Evolutionary conservation across 805 yeast genomes (phyloP).

Genomic region (Metschnikowia lochheadii): DNA sequence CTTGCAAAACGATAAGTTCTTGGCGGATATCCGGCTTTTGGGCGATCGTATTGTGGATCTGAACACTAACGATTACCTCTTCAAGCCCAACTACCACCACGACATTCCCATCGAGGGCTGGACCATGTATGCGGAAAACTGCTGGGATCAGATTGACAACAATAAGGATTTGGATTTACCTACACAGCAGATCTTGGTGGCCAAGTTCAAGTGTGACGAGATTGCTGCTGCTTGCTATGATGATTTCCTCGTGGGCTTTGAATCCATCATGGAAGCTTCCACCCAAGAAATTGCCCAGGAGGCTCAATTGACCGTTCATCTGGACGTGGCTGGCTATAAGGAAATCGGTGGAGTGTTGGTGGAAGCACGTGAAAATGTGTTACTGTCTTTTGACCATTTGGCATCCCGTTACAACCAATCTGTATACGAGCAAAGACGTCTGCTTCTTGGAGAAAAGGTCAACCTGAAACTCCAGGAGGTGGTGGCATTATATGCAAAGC

Average conservation of each 20-base stretch:
- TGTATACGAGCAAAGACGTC: conserved; percentile 65
- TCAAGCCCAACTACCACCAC: conserved; percentile 73
- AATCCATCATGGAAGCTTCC: conserved; percentile 11
- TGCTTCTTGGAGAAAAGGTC: conserved; percentile 45
- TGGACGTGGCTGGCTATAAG: conserved; percentile 25
- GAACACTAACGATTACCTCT: conserved; percentile 37
- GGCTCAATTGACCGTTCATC: conserved; percentile 10
- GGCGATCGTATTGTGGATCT: conserved; percentile 56
- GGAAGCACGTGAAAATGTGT: conserved; percentile 41
- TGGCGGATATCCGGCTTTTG: conserved; percentile 52
- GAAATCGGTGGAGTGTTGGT: conserved; percentile 43
- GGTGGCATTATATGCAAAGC: conserved; percentile 29
- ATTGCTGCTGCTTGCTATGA: conserved; percentile 45
- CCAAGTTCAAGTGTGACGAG: conserved; percentile 92
- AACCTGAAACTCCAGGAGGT: conserved; percentile 40
- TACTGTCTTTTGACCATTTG: conserved; percentile 55
- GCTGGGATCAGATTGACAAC: conserved; percentile 91
- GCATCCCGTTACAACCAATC: conserved; percentile 72
- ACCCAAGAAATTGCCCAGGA: conserved; percentile 3
- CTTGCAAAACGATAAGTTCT: conserved; percentile 70
- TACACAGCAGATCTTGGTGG: conserved; percentile 92
- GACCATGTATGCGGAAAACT: conserved; percentile 82
- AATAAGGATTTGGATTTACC: conserved; percentile 95
- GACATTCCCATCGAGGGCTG: conserved; percentile 93
- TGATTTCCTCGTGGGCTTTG: conserved; percentile 24